Evolutionary conservation across 371 early-diverging fungal species (phyloP).

Genomic region (Mortierella sp.): DNA sequence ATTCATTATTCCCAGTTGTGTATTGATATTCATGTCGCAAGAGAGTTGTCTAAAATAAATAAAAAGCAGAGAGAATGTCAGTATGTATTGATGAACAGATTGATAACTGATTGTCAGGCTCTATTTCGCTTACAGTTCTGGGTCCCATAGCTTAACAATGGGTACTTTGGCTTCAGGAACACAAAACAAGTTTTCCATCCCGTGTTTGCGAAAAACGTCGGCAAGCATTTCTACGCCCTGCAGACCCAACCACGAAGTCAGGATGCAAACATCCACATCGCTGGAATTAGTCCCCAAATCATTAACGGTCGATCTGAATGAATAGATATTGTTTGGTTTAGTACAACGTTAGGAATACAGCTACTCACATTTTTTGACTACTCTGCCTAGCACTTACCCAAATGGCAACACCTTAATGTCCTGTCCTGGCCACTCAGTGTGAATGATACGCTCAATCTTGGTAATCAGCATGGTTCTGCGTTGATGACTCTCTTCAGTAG

Average conservation of each 20-base stretch:
- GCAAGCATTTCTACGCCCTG: conserved; percentile 63
- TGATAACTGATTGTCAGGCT: too few relatives aligned
- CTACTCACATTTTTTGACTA: background rate
- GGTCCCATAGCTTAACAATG: conserved; percentile 73
- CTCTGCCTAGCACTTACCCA: conserved; percentile 35
- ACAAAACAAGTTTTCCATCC: conserved; percentile 66
- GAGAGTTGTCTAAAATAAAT: conserved; percentile 60
- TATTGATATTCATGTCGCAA: conserved; percentile 91
- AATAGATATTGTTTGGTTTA: background rate
- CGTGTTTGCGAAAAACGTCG: conserved; percentile 61
- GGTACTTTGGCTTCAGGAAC: conserved; percentile 76
- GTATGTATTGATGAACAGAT: too few relatives aligned
- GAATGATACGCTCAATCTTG: conserved; percentile 48
- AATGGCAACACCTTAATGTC: conserved; percentile 55
- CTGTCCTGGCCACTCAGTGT: conserved; percentile 48
- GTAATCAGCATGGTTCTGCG: conserved; percentile 38
- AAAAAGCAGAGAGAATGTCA: too few relatives aligned
- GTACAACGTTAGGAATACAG: background rate
- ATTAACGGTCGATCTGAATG: conserved; percentile 68
- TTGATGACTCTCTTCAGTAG: conserved; percentile 52
- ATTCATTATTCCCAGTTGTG: conserved; percentile 82
- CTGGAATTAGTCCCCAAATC: conserved; percentile 65
- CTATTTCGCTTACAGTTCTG: conserved; percentile 65
- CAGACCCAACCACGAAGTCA: conserved; percentile 64
- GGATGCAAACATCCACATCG: conserved; percentile 74